These are phyloP conservation scores for Neoboletus magnificus DNA, from an alignment of 768 basidiomycete genomes.

Conservation along the genomic window DNA sequence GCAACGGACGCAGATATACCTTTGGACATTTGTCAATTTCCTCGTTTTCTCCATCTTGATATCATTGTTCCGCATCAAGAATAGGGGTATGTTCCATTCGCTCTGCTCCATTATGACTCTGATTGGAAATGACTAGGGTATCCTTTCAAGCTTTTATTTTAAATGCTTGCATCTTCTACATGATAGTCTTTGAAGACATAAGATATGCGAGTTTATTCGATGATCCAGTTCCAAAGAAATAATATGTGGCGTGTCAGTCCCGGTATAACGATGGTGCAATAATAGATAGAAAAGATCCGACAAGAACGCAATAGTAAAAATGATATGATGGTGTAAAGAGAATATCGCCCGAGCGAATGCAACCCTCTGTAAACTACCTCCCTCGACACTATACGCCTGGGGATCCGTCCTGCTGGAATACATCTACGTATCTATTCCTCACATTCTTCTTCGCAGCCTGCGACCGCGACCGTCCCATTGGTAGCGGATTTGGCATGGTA, in stretches of 20 bases:
- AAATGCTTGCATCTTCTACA: slow-evolving; percentile 13
- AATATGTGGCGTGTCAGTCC: background rate
- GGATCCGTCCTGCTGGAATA: slow-evolving; percentile 61
- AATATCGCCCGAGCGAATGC: slow-evolving; percentile 1
- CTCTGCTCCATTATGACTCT: background rate
- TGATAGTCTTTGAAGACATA: background rate
- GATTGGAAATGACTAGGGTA: slow-evolving; percentile 48
- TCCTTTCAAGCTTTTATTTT: slow-evolving; percentile 76
- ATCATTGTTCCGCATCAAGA: slow-evolving; percentile 87
- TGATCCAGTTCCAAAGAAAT: background rate
- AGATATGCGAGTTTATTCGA: background rate
- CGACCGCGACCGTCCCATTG: slow-evolving; percentile 51
- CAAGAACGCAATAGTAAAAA: slow-evolving; percentile 11
- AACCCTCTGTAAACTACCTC: background rate
- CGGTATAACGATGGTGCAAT: slow-evolving; percentile 7
- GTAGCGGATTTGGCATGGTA: slow-evolving; percentile 28
- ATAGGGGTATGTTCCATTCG: slow-evolving; percentile 55
- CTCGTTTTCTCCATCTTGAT: slow-evolving; percentile 85
- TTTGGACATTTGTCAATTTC: slow-evolving; percentile 82
- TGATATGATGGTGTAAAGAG: slow-evolving; percentile 19
- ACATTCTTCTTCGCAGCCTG: slow-evolving; percentile 69
- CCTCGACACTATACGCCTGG: slow-evolving; percentile 8
- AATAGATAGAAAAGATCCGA: slow-evolving; percentile 25
- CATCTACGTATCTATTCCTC: slow-evolving; percentile 85
- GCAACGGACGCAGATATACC: slow-evolving; percentile 84